These are phyloP conservation scores for Lasiodiplodia sp. DNA, from an alignment of 2,329 filamentous ascomycete species.

Conservation along the genomic window DNA sequence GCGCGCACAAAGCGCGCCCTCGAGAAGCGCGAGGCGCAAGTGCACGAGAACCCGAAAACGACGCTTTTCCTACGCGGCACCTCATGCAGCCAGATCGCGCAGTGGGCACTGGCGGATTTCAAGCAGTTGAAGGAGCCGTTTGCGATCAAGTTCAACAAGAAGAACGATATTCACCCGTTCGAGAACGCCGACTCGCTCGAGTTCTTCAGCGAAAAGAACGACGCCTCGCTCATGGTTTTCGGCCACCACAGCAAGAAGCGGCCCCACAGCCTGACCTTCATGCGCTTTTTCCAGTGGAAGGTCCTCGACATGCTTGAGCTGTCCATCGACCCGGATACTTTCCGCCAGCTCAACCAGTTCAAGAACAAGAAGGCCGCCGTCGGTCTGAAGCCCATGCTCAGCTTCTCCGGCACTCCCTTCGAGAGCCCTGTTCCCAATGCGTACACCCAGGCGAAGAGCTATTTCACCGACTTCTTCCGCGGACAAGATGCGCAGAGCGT, in stretches of 20 bases:
- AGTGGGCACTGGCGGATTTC: conserved; percentile 85
- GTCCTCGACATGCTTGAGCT: conserved; percentile 95
- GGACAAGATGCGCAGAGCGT: conserved; percentile 81
- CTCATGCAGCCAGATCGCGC: conserved; percentile 80
- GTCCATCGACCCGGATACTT: conserved; percentile 76
- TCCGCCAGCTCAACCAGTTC: conserved; percentile 75
- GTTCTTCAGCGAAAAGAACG: conserved; percentile 97
- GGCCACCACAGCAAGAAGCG: conserved; percentile 91
- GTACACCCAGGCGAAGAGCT: conserved; percentile 84
- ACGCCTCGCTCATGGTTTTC: conserved; percentile 84
- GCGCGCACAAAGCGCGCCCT: conserved; percentile 94
- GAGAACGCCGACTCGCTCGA: conserved; percentile 87
- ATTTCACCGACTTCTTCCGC: conserved; percentile 91
- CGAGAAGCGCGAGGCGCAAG: conserved; percentile 90
- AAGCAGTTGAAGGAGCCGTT: conserved; percentile 84
- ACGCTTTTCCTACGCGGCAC: conserved; percentile 90
- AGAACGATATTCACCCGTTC: conserved; percentile 94
- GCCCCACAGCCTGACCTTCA: conserved; percentile 85
- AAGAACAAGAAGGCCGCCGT: conserved; percentile 70
- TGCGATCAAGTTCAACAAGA: conserved; percentile 92
- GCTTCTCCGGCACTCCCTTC: conserved; percentile 89
- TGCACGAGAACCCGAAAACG: conserved; percentile 86
- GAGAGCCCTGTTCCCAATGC: conserved; percentile 80
- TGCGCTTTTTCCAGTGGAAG: conserved; percentile 84
- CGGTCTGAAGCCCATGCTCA: conserved; percentile 85